Evolutionary conservation across 805 yeast species (phyloP).

Genomic region (Lipomyces kockii): DNA sequence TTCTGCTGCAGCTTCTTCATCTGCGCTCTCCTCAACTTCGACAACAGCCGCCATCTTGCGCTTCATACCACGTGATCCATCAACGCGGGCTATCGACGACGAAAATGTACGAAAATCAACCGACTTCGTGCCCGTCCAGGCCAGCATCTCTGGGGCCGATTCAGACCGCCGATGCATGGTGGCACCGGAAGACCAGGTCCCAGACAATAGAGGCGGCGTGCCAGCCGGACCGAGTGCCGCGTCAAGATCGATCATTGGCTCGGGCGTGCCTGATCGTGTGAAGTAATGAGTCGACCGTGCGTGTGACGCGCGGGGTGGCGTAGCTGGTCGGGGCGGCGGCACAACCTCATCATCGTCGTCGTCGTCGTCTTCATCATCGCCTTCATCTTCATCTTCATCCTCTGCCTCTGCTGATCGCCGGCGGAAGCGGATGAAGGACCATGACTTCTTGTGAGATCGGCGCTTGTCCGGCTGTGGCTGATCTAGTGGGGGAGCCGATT

Average conservation of each 20-base stretch:
- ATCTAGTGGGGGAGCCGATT: constrained; percentile 15
- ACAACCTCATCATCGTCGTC: constrained; percentile 19
- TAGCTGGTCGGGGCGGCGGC: constrained; percentile 30
- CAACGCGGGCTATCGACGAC: constrained; percentile 13
- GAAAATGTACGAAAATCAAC: constrained; percentile 31
- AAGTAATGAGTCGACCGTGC: constrained; percentile 34
- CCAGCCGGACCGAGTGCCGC: constrained; percentile 52
- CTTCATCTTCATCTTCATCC: constrained; percentile 29
- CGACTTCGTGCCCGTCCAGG: constrained; percentile 24
- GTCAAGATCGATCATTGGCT: constrained; percentile 62
- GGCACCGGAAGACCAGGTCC: constrained; percentile 19
- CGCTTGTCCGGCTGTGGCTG: constrained; percentile 28
- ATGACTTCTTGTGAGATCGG: constrained; percentile 47
- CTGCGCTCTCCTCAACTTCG: constrained; percentile 35
- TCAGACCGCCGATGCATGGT: constrained; percentile 56
- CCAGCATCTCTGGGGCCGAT: constrained; percentile 58
- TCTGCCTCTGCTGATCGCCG: constrained; percentile 19
- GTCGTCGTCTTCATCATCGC: constrained; percentile 11
- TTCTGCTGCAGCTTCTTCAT: constrained; percentile 3
- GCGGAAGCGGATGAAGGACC: constrained; percentile 47
- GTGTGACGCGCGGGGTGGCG: constrained; percentile 35
- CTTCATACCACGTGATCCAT: constrained; percentile 37
- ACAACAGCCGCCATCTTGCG: constrained; percentile 42
- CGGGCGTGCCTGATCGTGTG: constrained; percentile 47
- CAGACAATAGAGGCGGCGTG: constrained; percentile 40